Evolutionary conservation across 257 asterid species (phyloP).

Genomic region (Euphrasia confusa): DNA sequence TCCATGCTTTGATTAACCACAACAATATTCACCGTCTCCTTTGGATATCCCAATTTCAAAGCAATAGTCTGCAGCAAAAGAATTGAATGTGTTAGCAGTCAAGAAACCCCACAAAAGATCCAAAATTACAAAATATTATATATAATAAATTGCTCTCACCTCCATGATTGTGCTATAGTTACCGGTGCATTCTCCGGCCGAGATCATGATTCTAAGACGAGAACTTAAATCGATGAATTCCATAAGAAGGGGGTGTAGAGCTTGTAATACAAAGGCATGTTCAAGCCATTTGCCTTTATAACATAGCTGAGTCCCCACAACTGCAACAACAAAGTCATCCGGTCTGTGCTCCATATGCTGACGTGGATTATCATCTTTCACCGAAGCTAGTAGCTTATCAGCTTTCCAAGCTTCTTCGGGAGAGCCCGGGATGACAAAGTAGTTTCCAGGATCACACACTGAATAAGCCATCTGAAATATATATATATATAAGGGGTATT

Average conservation of each 20-base stretch:
- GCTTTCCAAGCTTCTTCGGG: constrained; percentile 67
- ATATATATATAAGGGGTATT: not conserved
- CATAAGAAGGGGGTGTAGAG: constrained; percentile 52
- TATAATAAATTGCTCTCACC: constrained; percentile 41
- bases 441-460: constrained; percentile 78
- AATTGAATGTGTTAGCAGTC: constrained; percentile 19
- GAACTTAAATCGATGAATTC: constrained; percentile 46
- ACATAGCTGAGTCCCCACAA: constrained; percentile 70
- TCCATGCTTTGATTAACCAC: constrained; percentile 42
- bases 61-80: constrained; percentile 58
- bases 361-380: constrained; percentile 34
- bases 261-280: constrained; percentile 76
- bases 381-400: constrained; percentile 32
- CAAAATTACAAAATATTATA: not conserved
- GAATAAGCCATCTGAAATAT: constrained; percentile 72
- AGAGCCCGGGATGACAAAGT: constrained; percentile 82
- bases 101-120: not conserved
- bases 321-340: constrained; percentile 51
- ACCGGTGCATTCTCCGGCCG: constrained; percentile 50
- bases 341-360: constrained; percentile 35
- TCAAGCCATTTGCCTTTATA: constrained; percentile 88
- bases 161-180: constrained; percentile 68
- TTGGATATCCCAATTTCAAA: constrained; percentile 60
- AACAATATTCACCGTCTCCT: constrained; percentile 57
- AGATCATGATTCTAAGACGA: constrained; percentile 55